Percentiles rank a stretch among this genome's conserved stretches.
These are phyloP conservation scores for Venturia asperata DNA, from an alignment of 2,329 filamentous ascomycete species.

Conservation along the genomic window DNA sequence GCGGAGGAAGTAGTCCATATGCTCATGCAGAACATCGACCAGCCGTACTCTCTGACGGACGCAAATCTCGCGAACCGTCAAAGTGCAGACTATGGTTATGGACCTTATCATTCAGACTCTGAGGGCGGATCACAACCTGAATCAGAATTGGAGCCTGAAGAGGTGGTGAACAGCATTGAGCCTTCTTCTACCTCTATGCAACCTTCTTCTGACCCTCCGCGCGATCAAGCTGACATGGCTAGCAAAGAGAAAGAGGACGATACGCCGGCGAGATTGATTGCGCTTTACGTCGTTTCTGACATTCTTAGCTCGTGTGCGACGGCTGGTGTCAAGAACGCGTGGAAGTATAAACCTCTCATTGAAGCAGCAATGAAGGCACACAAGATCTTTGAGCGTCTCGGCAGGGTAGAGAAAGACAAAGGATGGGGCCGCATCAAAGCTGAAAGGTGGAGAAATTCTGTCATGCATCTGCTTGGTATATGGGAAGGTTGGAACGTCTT, in stretches of 20 bases:
- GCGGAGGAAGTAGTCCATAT: conserved; percentile 88
- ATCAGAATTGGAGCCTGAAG: conserved; percentile 14
- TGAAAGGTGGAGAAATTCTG: conserved; percentile 41
- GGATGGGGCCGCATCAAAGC: conserved; percentile 74
- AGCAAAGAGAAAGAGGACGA: conserved; percentile 48
- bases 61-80: conserved; percentile 53
- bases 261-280: conserved; percentile 69
- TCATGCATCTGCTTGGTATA: conserved; percentile 30
- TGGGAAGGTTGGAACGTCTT: conserved; percentile 32
- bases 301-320: conserved; percentile 71
- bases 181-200: conserved; percentile 1
- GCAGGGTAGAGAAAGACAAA: conserved; percentile 62
- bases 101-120: conserved; percentile 28
- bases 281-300: conserved; percentile 72
- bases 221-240: conserved; percentile 18
- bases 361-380: conserved; percentile 62
- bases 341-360: conserved; percentile 78
- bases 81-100: conserved; percentile 35
- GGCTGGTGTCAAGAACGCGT: conserved; percentile 72
- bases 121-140: conserved; percentile 29
- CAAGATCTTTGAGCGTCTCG: conserved; percentile 67
- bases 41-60: conserved; percentile 64
- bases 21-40: conserved; percentile 73
- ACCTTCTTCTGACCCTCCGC: conserved; percentile 19
- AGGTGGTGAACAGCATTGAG: conserved; percentile 14